A percentile compares a stretch with the other conserved stretches of the same genome.
Evolutionary conservation across 108 stramenopile genomes (phyloP).

Genomic region (Nitzschia palea): DNA sequence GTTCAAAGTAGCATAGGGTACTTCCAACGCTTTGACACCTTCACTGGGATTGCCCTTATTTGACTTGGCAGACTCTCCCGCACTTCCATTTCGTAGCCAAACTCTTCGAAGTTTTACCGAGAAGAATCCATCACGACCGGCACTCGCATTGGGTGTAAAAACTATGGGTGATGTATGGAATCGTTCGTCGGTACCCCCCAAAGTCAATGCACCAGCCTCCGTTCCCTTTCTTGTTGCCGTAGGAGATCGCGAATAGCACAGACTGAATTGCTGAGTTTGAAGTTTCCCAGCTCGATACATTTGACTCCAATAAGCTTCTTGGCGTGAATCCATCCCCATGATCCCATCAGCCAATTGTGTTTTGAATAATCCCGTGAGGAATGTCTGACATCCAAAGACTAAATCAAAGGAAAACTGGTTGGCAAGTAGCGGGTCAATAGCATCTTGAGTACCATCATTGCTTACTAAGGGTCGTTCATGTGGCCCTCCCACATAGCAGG

Average conservation of each 20-base stretch:
- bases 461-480: constrained; percentile 23
- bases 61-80: constrained; percentile 26
- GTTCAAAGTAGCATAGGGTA: constrained; percentile 26
- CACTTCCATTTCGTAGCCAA: constrained; percentile 59
- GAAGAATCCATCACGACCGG: constrained; percentile 62
- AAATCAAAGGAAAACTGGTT: constrained; percentile 56
- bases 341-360: constrained; percentile 93
- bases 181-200: constrained; percentile 86
- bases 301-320: constrained; percentile 60
- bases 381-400: constrained; percentile 90
- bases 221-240: constrained; percentile 47
- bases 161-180: constrained; percentile 75
- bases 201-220: constrained; percentile 70
- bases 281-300: constrained; percentile 44
- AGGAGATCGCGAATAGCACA: constrained; percentile 61
- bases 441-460: constrained; percentile 15
- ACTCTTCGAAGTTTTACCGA: constrained; percentile 64
- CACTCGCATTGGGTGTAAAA: constrained; percentile 27
- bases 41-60: background rate
- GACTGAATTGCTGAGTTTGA: constrained; percentile 46
- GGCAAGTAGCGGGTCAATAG: constrained; percentile 30
- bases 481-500: constrained; percentile 46
- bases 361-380: constrained; percentile 80
- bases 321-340: constrained; percentile 71
- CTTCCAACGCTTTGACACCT: constrained; percentile 10